Evolutionary conservation across 176 grass and related monocot species (phyloP), one percentile per base, ranked within the genome.

Genomic region (Eremochloa ophiuroides): DNA sequence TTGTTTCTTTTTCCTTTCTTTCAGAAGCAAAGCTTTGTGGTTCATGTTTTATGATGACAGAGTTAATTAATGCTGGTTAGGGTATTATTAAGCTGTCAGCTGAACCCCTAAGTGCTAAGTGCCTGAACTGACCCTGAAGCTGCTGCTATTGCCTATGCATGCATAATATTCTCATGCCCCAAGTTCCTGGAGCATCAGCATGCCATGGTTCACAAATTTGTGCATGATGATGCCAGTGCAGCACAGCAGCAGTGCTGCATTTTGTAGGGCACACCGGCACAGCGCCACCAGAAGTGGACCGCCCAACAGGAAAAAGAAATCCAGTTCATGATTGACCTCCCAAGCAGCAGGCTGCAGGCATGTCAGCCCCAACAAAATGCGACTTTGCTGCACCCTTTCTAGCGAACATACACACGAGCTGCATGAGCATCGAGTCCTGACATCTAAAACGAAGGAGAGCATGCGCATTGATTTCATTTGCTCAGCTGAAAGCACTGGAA

Each of bases 281-380:
- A 56, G 41, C 0, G 62, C 23, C 29, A 50, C 23, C 10, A 29
- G n/a, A 72, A n/a, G 20, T 61, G 55, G 4, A 42, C 29, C 23
- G 0, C 16, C 16, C 31, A 48, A 6, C 38, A 70, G 67, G 7
- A 69, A 75, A 59, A 42, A 28, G 6, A 47, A 27, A 29, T 4
- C 7, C 22, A 47, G 50, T n/a, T 50, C 60, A 72, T 72, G 66
- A 79, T 85, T 65, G 68, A 65, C 58, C 61, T 73, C 76, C 72
- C 33, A 64, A 73, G 16, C 66, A 34, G 66, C 83, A 85, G 51
- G 41, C 47, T 1, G 41, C 56, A 60, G 56, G 58, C 58, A 62
- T 29, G 60, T 29, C 23, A 12, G 60, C 38, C 74, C 22, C 74
- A 71, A 3, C 83, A 55, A 79, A 55, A 79, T 73, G 43, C 42